phyloP scores from a whole-genome alignment of 768 basidiomycete species.

The Naganishia friedmannii region DNA sequence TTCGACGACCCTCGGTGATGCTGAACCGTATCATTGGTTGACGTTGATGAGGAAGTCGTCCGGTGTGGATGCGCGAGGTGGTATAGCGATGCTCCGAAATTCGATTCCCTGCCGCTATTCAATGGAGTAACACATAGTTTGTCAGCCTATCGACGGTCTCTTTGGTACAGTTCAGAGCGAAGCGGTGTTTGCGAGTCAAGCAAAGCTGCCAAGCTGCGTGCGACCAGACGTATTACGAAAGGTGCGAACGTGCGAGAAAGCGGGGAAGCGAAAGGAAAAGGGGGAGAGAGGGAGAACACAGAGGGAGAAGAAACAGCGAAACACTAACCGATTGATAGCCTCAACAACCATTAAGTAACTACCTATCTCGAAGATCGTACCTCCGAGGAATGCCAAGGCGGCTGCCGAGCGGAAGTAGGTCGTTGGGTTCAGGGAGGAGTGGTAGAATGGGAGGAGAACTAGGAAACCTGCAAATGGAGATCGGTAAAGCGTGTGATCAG shows the following conservation, averaged over 20 bases:
- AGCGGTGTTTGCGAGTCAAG: too few species aligned
- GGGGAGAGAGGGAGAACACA: too few species aligned
- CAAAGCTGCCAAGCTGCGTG: too few species aligned
- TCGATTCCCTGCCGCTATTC: constrained; percentile 35
- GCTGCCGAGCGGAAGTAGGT: constrained; percentile 53
- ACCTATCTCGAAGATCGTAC: constrained; percentile 63
- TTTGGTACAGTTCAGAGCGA: too few species aligned
- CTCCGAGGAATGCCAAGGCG: constrained; percentile 61
- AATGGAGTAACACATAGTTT: too few species aligned
- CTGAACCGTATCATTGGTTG: too few species aligned
- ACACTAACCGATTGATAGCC: constrained; percentile 50
- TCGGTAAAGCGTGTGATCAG: not conserved
- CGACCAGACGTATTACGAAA: too few species aligned
- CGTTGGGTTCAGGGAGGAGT: constrained; percentile 27
- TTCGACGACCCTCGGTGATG: not conserved
- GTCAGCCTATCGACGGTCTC: too few species aligned
- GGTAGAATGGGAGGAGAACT: constrained; percentile 57
- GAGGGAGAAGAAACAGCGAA: too few species aligned
- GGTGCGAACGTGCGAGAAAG: too few species aligned
- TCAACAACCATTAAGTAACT: constrained; percentile 60
- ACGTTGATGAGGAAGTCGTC: not conserved
- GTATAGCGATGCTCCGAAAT: constrained; percentile 37
- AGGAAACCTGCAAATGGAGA: constrained; percentile 54
- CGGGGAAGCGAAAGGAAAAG: too few species aligned
- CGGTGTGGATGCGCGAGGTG: constrained; percentile 17